Conservation (phyloP, 805 yeast genomes). For the Ogataea paraovalis region DNA sequence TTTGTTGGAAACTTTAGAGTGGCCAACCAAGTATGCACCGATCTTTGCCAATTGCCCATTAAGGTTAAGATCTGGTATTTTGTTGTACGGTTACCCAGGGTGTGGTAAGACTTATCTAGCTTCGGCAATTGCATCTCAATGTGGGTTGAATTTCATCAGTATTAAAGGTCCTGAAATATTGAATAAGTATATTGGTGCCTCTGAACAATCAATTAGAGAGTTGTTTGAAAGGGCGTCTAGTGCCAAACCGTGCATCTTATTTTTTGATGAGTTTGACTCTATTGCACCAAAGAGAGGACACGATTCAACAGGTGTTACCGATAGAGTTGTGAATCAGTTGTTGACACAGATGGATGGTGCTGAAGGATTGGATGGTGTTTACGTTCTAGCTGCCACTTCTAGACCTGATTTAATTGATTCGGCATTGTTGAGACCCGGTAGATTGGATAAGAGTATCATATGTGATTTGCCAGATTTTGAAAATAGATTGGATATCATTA, state of each 20-base stretch:
- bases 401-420: constrained; percentile 95
- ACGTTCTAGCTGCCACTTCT: constrained; percentile 93
- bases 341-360: constrained; percentile 99
- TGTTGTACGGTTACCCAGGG: constrained; percentile 94
- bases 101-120: constrained; percentile 95
- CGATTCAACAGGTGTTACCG: constrained; percentile 97
- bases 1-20: constrained; percentile 83
- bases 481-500: constrained; percentile 72
- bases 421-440: constrained; percentile 91
- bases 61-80: constrained; percentile 81
- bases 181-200: constrained; percentile 94
- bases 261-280: constrained; percentile 95
- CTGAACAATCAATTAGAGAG: constrained; percentile 92
- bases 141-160: constrained; percentile 89
- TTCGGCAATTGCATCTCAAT: constrained; percentile 88
- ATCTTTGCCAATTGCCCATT: constrained; percentile 87
- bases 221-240: constrained; percentile 91
- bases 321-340: constrained; percentile 94
- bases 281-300: constrained; percentile 98
- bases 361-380: constrained; percentile 94
- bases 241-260: constrained; percentile 88
- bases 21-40: constrained; percentile 97
- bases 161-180: constrained; percentile 94
- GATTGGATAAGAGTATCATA: constrained; percentile 86
- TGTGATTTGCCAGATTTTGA: constrained; percentile 78